Percentiles rank a stretch among this genome's conserved stretches.
Conservation (phyloP, 257 asterid genomes). For the Plantago elongata region DNA sequence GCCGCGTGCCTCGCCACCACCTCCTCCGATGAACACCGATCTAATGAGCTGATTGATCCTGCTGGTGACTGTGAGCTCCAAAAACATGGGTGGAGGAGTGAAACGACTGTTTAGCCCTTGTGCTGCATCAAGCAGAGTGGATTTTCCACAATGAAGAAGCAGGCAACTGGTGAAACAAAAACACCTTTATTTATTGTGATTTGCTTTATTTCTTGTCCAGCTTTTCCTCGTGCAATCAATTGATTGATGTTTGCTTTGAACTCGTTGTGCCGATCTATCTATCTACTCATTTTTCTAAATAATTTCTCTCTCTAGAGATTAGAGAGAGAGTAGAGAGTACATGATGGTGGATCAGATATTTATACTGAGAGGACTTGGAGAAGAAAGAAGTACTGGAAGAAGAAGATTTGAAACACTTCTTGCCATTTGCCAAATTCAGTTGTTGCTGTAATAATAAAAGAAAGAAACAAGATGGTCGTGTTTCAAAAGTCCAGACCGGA, state of each 20-base stretch:
- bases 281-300: neutral
- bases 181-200: too few relatives aligned
- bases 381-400: too few relatives aligned
- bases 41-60: conserved; percentile 26
- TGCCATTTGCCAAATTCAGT: too few relatives aligned
- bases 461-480: too few relatives aligned
- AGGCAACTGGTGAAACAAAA: conserved; percentile 20
- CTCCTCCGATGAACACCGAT: conserved; percentile 26
- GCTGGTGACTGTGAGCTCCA: neutral
- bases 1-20: conserved; percentile 10
- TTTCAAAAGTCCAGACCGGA: too few relatives aligned
- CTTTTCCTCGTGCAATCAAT: conserved; percentile 13
- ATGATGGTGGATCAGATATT: neutral
- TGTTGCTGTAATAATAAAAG: too few relatives aligned
- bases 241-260: conserved; percentile 25
- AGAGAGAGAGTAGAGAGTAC: conserved; percentile 19
- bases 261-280: conserved; percentile 21
- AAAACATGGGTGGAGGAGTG: too few relatives aligned
- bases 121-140: too few relatives aligned
- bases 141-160: too few relatives aligned
- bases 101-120: too few relatives aligned
- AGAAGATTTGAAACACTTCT: too few relatives aligned
- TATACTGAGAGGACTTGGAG: conserved; percentile 9
- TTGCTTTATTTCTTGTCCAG: conserved; percentile 1
- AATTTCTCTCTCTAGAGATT: conserved; percentile 35